phyloP scores from a whole-genome alignment of 306 rosid genomes.

The Fragaria nilgerrensis region DNA sequence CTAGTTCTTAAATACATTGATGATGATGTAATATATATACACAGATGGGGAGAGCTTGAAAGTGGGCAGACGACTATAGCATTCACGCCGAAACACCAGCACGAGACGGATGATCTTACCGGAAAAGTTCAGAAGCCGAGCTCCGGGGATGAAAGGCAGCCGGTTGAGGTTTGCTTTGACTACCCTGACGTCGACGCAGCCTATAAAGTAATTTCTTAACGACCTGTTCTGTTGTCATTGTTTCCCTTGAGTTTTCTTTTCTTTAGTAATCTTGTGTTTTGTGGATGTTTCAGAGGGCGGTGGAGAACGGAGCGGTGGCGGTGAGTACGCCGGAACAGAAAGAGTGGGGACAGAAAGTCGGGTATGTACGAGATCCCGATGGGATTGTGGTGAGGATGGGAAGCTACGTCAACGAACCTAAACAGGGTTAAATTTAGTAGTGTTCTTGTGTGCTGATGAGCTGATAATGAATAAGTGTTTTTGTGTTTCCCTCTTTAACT shows the following conservation, averaged over 20 bases:
- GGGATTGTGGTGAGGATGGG: constrained; percentile 80
- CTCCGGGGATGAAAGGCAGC: constrained; percentile 43
- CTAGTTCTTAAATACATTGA: neutral
- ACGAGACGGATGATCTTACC: constrained; percentile 70
- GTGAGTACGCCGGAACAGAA: constrained; percentile 68
- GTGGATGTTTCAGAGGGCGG: constrained; percentile 51
- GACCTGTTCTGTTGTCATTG: neutral
- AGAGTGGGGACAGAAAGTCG: constrained; percentile 90
- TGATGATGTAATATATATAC: neutral
- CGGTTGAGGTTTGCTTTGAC: constrained; percentile 66
- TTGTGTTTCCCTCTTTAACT: neutral
- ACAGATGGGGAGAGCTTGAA: constrained; percentile 88
- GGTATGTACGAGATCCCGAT: constrained; percentile 74
- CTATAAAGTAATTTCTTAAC: constrained; percentile 38
- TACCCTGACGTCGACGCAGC: constrained; percentile 75
- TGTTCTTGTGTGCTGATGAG: neutral
- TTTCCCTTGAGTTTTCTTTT: neutral
- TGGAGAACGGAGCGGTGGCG: constrained; percentile 74
- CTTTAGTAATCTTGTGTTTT: neutral
- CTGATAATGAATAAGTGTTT: neutral
- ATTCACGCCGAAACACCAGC: constrained; percentile 75
- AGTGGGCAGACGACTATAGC: constrained; percentile 78
- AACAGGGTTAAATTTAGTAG: neutral
- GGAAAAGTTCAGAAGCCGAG: constrained; percentile 47
- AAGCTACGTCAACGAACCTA: constrained; percentile 50